Conservation (phyloP, 139 green algal genomes). For the Coelastrella sp. region DNA sequence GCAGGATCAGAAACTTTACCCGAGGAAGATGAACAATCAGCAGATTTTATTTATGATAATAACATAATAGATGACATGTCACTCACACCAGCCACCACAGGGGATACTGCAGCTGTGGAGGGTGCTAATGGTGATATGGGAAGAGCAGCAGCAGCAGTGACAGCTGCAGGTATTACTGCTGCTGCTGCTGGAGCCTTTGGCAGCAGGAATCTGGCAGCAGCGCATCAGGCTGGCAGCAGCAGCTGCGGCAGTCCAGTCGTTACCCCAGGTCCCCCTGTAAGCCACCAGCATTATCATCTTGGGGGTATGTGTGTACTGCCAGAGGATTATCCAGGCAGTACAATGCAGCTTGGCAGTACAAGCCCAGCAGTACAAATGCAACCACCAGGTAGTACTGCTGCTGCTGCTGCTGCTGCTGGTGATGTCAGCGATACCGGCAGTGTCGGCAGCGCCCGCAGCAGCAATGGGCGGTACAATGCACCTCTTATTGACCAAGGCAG, state of each 20-base stretch:
- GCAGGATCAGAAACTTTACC: background rate
- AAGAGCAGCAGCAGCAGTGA: background rate
- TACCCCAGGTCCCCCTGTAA: background rate
- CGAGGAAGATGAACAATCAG: background rate
- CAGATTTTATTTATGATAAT: background rate
- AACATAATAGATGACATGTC: background rate
- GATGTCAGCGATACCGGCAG: background rate
- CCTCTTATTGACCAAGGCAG: background rate
- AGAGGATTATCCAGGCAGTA: background rate
- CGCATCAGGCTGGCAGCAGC: no score
- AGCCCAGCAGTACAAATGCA: background rate
- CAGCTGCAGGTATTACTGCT: background rate
- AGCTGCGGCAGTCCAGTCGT: no score
- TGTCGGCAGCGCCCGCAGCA: slow-evolving; percentile 3
- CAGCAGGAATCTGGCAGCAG: background rate
- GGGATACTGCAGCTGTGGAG: background rate
- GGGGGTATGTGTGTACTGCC: background rate
- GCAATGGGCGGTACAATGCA: background rate
- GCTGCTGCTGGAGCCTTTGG: background rate
- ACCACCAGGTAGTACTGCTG: background rate
- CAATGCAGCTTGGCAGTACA: background rate
- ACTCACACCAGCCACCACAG: no score
- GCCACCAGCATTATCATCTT: background rate
- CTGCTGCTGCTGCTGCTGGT: slow-evolving; percentile 8
- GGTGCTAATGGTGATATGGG: background rate